Conservation (phyloP, 441 rosid genomes). For the Euphorbia neoarborescens region DNA sequence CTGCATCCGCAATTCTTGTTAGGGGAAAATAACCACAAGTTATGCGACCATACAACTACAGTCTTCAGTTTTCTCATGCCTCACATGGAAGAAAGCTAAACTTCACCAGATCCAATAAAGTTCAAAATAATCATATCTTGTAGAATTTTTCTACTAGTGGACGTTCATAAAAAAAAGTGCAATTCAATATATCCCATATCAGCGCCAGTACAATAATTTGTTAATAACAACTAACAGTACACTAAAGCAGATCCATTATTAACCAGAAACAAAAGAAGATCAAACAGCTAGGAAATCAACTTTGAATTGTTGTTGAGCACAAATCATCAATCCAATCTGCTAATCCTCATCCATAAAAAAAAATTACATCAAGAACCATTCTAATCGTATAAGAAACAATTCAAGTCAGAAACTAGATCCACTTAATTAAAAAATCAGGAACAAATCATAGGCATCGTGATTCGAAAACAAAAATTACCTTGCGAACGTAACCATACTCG, state of each 20-base stretch:
- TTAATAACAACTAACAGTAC: neutral
- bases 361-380: neutral
- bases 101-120: neutral
- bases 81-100: neutral
- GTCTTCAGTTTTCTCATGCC: neutral
- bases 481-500: slow-evolving; percentile 96
- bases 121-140: neutral
- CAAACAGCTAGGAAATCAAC: neutral
- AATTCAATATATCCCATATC: neutral
- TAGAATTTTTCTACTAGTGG: neutral
- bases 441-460: neutral
- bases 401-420: neutral
- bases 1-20: neutral
- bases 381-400: neutral
- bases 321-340: slow-evolving; percentile 7
- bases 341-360: neutral
- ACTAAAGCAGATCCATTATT: neutral
- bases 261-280: slow-evolving; percentile 1
- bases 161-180: neutral
- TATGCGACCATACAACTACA: neutral
- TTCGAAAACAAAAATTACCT: slow-evolving; percentile 36
- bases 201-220: neutral
- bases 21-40: neutral
- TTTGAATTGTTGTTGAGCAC: neutral
- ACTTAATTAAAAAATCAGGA: neutral